A percentile compares a stretch with the other conserved stretches of the same genome.
Conservation (phyloP, 1,139 yeast species). For the Blastobotrys arbuscula region DNA sequence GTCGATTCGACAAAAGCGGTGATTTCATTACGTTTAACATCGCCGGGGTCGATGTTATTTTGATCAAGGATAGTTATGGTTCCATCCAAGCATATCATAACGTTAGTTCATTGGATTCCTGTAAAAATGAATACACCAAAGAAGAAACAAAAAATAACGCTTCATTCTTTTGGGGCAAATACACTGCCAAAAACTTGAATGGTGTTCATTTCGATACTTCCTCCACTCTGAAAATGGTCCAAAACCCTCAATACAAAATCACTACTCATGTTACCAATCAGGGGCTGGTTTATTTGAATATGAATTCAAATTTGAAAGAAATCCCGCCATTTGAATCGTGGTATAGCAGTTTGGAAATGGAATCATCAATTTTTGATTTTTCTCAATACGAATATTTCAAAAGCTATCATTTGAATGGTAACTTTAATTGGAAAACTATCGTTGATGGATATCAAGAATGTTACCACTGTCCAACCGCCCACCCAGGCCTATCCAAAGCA, state of each 20-base stretch:
- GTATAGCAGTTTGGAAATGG: constrained; percentile 7
- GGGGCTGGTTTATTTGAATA: constrained; percentile 10
- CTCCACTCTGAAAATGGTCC: constrained; percentile 2
- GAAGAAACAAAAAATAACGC: constrained; percentile 1
- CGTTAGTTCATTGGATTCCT: constrained; percentile 5
- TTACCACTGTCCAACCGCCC: constrained; percentile 13
- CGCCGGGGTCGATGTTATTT: constrained; percentile 9
- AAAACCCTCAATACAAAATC: constrained; percentile 5
- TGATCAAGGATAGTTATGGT: constrained; percentile 7
- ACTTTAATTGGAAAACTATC: constrained; percentile 13
- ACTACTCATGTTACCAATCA: constrained; percentile 7
- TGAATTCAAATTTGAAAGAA: neutral
- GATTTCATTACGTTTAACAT: constrained; percentile 8
- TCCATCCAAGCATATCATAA: constrained; percentile 8
- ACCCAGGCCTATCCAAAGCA: constrained; percentile 13
- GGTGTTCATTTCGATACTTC: neutral
- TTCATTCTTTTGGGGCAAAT: constrained; percentile 1
- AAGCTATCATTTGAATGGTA: constrained; percentile 9
- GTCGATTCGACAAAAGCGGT: constrained; percentile 7
- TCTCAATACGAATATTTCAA: constrained; percentile 10
- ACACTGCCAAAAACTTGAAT: neutral
- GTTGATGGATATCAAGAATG: constrained; percentile 14
- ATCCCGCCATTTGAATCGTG: constrained; percentile 6
- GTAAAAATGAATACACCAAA: neutral
- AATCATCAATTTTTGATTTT: constrained; percentile 9